Conservation (phyloP, 768 basidiomycete species). For the Auricularia cornea region DNA sequence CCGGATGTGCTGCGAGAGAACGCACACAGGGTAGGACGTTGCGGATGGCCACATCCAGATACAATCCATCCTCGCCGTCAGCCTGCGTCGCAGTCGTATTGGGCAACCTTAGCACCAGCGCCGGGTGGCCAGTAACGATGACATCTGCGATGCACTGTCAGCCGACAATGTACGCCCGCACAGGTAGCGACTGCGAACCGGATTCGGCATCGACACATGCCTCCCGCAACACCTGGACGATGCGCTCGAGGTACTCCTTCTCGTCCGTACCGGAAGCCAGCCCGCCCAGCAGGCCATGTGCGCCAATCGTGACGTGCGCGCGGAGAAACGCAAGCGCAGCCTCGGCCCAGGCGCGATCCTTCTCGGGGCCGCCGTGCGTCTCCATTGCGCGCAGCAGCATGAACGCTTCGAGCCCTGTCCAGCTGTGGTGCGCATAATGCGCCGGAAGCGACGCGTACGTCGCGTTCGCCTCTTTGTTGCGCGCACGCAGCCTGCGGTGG, state of each 20-base stretch:
- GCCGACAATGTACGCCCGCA: too few relatives aligned
- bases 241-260: constrained; percentile 39
- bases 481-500: constrained; percentile 52
- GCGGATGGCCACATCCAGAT: constrained; percentile 46
- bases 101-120: constrained; percentile 44
- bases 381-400: constrained; percentile 71
- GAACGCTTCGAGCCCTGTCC: constrained; percentile 71
- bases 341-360: constrained; percentile 74
- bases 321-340: constrained; percentile 69
- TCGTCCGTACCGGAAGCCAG: constrained; percentile 41
- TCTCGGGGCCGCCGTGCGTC: constrained; percentile 49
- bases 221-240: constrained; percentile 42
- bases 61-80: constrained; percentile 58
- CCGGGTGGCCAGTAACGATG: constrained; percentile 59
- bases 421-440: constrained; percentile 74
- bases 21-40: constrained; percentile 75
- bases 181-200: constrained; percentile 39
- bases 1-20: constrained; percentile 6
- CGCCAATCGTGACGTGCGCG: constrained; percentile 49
- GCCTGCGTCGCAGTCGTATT: constrained; percentile 38
- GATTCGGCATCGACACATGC: constrained; percentile 45
- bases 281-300: constrained; percentile 38
- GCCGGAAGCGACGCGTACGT: constrained; percentile 76
- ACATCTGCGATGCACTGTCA: too few relatives aligned
- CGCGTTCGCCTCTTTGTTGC: constrained; percentile 51